A percentile compares a stretch with the other conserved stretches of the same genome.
phyloP scores from a whole-genome alignment of 306 rosid genomes.

The Sindora glabra region DNA sequence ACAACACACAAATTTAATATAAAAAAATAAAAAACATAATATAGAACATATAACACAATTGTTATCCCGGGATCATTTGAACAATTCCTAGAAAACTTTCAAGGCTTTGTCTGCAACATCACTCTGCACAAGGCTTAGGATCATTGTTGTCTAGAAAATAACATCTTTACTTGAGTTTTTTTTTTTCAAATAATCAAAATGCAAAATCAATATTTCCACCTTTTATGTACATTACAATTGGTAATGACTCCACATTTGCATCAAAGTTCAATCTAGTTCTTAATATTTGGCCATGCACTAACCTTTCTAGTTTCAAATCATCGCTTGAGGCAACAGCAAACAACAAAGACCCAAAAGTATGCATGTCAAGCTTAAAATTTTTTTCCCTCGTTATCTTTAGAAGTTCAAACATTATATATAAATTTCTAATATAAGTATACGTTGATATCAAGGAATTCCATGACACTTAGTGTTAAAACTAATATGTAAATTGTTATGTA shows the following conservation, averaged over 20 bases:
- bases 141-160: conserved; percentile 74
- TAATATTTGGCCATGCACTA: conserved; percentile 55
- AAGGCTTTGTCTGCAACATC: conserved; percentile 49
- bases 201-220: conserved; percentile 39
- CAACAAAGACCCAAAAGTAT: conserved; percentile 44
- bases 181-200: conserved; percentile 42
- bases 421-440: conserved; percentile 44
- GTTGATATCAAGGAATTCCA: conserved; percentile 65
- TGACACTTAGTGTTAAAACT: too few relatives aligned
- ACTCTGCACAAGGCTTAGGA: conserved; percentile 66
- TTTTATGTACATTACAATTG: conserved; percentile 54
- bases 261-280: conserved; percentile 51
- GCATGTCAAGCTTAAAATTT: conserved; percentile 37
- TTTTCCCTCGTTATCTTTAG: conserved; percentile 36
- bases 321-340: conserved; percentile 37
- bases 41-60: too few relatives aligned
- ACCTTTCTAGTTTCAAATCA: conserved; percentile 47
- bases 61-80: too few relatives aligned
- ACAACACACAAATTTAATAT: too few relatives aligned
- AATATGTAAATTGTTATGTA: too few relatives aligned
- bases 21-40: too few relatives aligned
- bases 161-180: conserved; percentile 40
- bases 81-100: conserved; percentile 37
- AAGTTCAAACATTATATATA: conserved; percentile 25
- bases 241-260: conserved; percentile 43